A percentile compares a stretch with the other conserved stretches of the same genome.
Conservation (phyloP, 1,139 yeast genomes). For the Ashbya aceris region DNA sequence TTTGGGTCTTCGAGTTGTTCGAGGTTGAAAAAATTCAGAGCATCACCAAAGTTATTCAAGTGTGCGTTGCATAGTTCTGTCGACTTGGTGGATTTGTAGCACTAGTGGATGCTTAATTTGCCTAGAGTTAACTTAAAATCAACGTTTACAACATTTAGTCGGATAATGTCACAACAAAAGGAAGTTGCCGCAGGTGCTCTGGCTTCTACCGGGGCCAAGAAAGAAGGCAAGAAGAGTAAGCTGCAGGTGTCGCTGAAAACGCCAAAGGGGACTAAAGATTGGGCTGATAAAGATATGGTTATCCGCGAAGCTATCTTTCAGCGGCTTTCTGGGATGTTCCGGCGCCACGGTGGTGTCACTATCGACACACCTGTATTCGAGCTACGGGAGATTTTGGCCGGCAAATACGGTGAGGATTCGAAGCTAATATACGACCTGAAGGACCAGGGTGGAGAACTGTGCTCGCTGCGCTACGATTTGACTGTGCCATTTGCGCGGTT, state of each 20-base stretch:
- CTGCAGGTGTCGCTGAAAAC: constrained; percentile 69
- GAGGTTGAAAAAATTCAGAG: no score
- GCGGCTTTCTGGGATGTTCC: constrained; percentile 63
- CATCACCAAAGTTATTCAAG: background rate
- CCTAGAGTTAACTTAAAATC: constrained; percentile 1
- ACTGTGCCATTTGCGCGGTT: constrained; percentile 97
- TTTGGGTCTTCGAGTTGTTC: no score
- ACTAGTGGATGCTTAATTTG: constrained; percentile 1
- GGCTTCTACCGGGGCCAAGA: constrained; percentile 10
- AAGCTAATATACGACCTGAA: constrained; percentile 89
- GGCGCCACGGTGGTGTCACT: constrained; percentile 95
- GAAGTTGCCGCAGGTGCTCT: background rate
- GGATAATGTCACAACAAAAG: constrained; percentile 1
- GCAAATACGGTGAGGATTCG: constrained; percentile 97
- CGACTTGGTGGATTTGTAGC: background rate
- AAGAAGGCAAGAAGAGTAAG: constrained; percentile 27
- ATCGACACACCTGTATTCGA: constrained; percentile 98
- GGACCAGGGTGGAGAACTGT: constrained; percentile 97
- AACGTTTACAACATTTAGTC: background rate
- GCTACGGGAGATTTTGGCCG: constrained; percentile 85
- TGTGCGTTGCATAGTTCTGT: no score
- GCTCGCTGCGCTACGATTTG: constrained; percentile 88
- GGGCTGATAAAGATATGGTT: constrained; percentile 97
- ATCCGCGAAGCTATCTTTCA: constrained; percentile 79
- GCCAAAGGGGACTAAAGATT: constrained; percentile 96